Conservation (phyloP, 2,329 filamentous ascomycete genomes). For the Fusarium temperatum region DNA sequence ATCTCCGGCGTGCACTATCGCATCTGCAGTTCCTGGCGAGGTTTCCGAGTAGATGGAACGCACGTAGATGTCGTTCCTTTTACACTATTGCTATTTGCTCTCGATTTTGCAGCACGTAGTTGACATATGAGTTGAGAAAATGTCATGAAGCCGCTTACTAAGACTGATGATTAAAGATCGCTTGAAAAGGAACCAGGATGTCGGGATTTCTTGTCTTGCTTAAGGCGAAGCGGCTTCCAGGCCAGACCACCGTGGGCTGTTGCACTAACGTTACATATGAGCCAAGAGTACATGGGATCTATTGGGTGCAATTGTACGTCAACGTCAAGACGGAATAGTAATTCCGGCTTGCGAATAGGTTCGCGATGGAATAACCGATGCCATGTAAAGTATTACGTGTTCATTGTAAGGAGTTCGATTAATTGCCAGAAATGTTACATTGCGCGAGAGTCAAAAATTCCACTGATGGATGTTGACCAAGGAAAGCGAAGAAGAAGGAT, state of each 20-base stretch:
- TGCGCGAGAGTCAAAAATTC: no score
- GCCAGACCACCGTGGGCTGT: background rate
- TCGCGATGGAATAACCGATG: background rate
- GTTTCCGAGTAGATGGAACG: background rate
- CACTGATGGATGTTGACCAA: background rate
- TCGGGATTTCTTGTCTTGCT: background rate
- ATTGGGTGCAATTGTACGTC: background rate
- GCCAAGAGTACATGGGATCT: background rate
- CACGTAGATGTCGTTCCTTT: background rate
- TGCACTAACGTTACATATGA: background rate
- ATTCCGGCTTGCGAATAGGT: background rate
- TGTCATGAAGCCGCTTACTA: rapidly evolving
- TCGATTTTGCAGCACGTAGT: background rate
- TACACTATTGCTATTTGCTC: background rate
- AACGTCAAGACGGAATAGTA: background rate
- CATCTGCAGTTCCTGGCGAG: background rate
- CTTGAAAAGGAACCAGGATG: background rate
- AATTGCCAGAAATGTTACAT: background rate
- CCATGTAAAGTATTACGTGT: background rate
- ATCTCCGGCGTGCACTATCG: background rate
- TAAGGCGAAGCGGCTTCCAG: background rate
- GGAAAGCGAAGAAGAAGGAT: background rate
- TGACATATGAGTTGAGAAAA: background rate
- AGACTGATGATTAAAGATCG: background rate
- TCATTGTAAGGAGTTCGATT: background rate